A percentile compares a stretch with the other conserved stretches of the same genome.
Evolutionary conservation across 2,329 filamentous ascomycete genomes (phyloP).

Genomic region (Periconia digitata): DNA sequence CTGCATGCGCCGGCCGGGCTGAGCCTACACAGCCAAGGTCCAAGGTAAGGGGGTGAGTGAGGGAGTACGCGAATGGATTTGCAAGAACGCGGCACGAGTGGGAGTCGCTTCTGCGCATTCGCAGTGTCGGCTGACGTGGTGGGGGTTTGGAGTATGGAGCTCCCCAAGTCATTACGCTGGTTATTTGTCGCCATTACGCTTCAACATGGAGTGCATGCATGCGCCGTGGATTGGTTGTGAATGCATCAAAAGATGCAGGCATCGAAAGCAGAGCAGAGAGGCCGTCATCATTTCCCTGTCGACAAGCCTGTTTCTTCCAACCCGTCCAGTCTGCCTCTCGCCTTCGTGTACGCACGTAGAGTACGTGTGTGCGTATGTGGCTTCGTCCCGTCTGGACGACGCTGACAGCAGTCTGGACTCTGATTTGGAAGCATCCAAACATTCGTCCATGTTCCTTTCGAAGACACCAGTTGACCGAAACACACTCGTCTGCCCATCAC

Average conservation of each 20-base stretch:
- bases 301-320: not conserved
- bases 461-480: too few relatives aligned
- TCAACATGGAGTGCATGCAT: not conserved
- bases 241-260: not conserved
- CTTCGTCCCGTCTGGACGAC: not conserved
- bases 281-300: too few relatives aligned
- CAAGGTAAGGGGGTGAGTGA: not conserved
- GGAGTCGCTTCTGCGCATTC: not conserved
- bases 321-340: too few relatives aligned
- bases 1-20: not conserved
- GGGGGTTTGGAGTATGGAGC: not conserved
- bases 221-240: not conserved
- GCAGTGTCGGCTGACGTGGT: slow-evolving; percentile 8
- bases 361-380: not conserved
- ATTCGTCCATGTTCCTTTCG: not conserved
- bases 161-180: too few relatives aligned
- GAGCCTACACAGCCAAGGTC: too few relatives aligned
- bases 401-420: not conserved
- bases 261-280: too few relatives aligned
- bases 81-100: slow-evolving; percentile 14
- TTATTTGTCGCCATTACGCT: too few relatives aligned
- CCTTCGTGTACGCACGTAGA: too few relatives aligned
- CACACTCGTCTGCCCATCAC: not conserved
- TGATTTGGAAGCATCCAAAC: not conserved
- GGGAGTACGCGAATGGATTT: slow-evolving; percentile 13